phyloP scores from a whole-genome alignment of 2,329 filamentous ascomycete species.

The Neofusicoccum parvum region DNA sequence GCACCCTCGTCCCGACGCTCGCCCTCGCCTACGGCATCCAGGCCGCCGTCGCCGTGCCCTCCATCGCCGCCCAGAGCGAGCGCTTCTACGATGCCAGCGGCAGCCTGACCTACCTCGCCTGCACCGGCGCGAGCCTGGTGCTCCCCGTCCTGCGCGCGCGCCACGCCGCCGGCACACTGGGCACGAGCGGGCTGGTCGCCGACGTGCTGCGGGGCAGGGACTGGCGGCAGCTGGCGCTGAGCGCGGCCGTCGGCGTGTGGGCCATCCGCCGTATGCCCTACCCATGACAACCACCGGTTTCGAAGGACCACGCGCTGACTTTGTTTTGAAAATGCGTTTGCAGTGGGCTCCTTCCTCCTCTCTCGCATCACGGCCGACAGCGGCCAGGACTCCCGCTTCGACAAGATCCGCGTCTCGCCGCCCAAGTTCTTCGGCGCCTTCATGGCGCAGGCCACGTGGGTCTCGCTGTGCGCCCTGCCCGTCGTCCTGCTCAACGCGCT shows the following conservation, averaged over 20 bases:
- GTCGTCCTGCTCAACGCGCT: slow-evolving; percentile 66
- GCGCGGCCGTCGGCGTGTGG: slow-evolving; percentile 63
- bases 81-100: slow-evolving; percentile 71
- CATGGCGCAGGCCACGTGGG: slow-evolving; percentile 67
- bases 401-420: slow-evolving; percentile 55
- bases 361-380: slow-evolving; percentile 57
- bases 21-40: slow-evolving; percentile 66
- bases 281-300: no score
- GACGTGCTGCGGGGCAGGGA: slow-evolving; percentile 46
- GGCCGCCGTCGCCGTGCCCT: slow-evolving; percentile 63
- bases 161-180: slow-evolving; percentile 44
- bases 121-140: slow-evolving; percentile 63
- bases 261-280: slow-evolving; percentile 62
- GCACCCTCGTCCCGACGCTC: slow-evolving; percentile 63
- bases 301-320: no score
- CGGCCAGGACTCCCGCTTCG: slow-evolving; percentile 63
- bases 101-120: slow-evolving; percentile 66
- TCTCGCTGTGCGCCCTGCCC: slow-evolving; percentile 67
- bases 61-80: slow-evolving; percentile 62
- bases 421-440: slow-evolving; percentile 58
- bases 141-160: slow-evolving; percentile 61
- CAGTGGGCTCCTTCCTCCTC: slow-evolving; percentile 68
- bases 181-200: slow-evolving; percentile 39
- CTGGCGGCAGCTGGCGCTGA: slow-evolving; percentile 63
- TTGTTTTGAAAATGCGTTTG: no score